Base-by-base conservation (phyloP, 495 filamentous ascomycete species). In the Lasiosphaeria ovina region DNA sequence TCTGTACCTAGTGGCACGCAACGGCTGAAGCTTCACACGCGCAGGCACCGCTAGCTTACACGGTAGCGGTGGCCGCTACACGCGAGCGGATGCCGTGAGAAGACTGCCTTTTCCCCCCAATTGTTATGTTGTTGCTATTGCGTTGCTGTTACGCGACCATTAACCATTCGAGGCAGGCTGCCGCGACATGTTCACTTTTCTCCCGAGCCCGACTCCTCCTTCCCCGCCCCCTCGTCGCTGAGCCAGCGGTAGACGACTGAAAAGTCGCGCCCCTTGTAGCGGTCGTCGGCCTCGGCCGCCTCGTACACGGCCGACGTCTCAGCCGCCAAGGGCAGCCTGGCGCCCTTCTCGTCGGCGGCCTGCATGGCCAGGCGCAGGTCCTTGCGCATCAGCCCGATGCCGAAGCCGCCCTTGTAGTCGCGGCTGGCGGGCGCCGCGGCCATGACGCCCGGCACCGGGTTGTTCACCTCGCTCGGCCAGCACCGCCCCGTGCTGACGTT, bases 381-480 rank as follows among this genome's bases (percentile, higher is more conserved):
- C 69, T 97, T 97, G 66, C 87, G 84, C 88, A 96, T 96, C 61
- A 97, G 72, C 16, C 83, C 79, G 14, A 94, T 83, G 7, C 91
- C 91, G 63, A 96, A 96, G 0, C 93, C 93, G 14, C 91, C 91
- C 14, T 80, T 75, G 62, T 95, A 97, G 7, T 85, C 90, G 24
- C 85, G 82, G 44, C 79, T 81, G 0, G 92, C 88, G 2, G 91
- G 90, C 2, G 91, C 82, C 6, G 80, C 81, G 45, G 87, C 83
- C 8, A 90, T 79, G 0, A 93, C 90, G n/a, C 89, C 91, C 45
- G 90, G 89, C 9, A 96, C 90, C 1, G 93, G 93, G 67, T 97
- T 97, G 70, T 97, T 97, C 50, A 93, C 74, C 70, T 96, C 93
- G 60, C 86, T 91, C 7, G 91, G 90, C 93, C 93, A 97, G 79